Percentiles rank a stretch among this genome's conserved stretches.
phyloP scores from a whole-genome alignment of 1,284 basidiomycete species.

The Sporisorium graminicola region DNA sequence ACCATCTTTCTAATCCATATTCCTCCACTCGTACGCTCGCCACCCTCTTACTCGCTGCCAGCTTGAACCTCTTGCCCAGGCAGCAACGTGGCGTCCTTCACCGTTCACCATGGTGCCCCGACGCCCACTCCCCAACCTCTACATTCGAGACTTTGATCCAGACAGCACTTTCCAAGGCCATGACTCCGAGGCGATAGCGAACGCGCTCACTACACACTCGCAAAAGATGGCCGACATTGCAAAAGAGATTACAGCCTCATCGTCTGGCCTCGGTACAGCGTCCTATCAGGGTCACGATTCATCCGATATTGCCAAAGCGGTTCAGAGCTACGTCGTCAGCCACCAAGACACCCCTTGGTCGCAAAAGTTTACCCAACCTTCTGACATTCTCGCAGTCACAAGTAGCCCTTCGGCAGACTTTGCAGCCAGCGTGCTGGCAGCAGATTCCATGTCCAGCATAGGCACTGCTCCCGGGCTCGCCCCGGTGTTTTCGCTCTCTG shows the following conservation, averaged over 20 bases:
- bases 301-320: constrained; percentile 47
- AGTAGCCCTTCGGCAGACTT: background rate
- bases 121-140: background rate
- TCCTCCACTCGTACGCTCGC: background rate
- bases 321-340: constrained; percentile 40
- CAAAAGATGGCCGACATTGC: constrained; percentile 38
- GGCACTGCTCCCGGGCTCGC: background rate
- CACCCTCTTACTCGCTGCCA: background rate
- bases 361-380: constrained; percentile 17
- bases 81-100: constrained; percentile 3
- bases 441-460: background rate
- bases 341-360: constrained; percentile 40
- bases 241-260: constrained; percentile 16
- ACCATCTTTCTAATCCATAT: background rate
- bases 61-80: background rate
- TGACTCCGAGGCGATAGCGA: constrained; percentile 40
- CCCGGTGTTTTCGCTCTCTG: constrained; percentile 35
- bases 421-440: background rate
- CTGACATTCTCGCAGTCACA: background rate
- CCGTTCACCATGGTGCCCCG: constrained; percentile 24
- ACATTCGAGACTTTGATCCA: constrained; percentile 18
- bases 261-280: background rate
- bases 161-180: constrained; percentile 46
- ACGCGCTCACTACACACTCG: constrained; percentile 40
- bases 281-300: constrained; percentile 42